phyloP scores from a whole-genome alignment of 371 early-diverging fungal species.

The Rhizopus delemar region DNA sequence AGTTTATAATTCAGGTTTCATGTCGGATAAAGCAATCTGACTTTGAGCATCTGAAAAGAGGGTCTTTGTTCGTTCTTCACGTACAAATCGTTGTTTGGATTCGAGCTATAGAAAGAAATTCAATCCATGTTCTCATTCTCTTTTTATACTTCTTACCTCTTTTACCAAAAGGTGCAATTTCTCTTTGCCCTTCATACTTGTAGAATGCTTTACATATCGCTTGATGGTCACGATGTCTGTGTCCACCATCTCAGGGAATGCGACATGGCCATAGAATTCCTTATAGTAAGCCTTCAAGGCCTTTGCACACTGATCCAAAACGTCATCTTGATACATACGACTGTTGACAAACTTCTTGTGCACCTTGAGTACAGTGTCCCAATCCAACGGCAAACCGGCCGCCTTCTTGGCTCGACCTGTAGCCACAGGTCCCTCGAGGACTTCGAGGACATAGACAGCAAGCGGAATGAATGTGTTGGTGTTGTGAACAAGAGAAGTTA shows the following conservation, averaged over 20 bases:
- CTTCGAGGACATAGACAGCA: slow-evolving; percentile 80
- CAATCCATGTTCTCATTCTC: not conserved
- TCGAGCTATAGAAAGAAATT: slow-evolving; percentile 47
- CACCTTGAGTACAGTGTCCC: slow-evolving; percentile 72
- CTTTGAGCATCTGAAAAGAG: too few relatives aligned
- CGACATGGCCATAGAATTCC: slow-evolving; percentile 68
- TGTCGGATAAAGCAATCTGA: too few relatives aligned
- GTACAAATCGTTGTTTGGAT: slow-evolving; percentile 66
- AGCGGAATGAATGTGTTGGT: slow-evolving; percentile 85
- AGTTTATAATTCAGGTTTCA: not conserved
- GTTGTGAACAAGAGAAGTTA: slow-evolving; percentile 68
- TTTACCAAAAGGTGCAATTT: slow-evolving; percentile 75
- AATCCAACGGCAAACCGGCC: slow-evolving; percentile 77
- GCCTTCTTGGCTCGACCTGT: slow-evolving; percentile 60
- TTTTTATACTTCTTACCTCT: slow-evolving; percentile 50
- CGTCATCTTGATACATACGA: slow-evolving; percentile 76
- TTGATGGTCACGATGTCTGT: slow-evolving; percentile 73
- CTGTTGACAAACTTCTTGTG: slow-evolving; percentile 82
- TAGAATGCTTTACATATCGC: slow-evolving; percentile 61
- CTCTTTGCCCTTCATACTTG: slow-evolving; percentile 70
- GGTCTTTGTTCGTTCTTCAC: slow-evolving; percentile 53
- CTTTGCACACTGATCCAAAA: slow-evolving; percentile 74
- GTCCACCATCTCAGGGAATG: slow-evolving; percentile 87
- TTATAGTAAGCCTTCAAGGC: slow-evolving; percentile 74
- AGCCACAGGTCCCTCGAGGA: slow-evolving; percentile 59